Evolutionary conservation across 1,284 basidiomycete species (phyloP).

Genomic region (Microbotryomycetes sp.): DNA sequence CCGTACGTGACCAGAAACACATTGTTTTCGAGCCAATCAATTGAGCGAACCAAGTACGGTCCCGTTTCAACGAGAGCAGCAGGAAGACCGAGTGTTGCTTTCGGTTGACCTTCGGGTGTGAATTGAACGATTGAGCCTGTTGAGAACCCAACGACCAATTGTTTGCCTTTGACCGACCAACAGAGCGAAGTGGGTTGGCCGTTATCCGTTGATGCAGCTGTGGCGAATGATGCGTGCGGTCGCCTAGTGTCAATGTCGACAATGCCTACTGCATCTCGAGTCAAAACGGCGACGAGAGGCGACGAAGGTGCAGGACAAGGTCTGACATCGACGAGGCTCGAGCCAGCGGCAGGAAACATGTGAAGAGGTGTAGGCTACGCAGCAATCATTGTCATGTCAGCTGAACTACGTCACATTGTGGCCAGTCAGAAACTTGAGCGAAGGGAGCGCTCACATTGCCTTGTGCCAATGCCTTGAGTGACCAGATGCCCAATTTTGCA

Average conservation of each 20-base stretch:
- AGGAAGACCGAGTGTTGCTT: slow-evolving; percentile 46
- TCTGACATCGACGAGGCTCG: slow-evolving; percentile 5
- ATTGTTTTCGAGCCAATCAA: slow-evolving; percentile 54
- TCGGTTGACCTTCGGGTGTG: slow-evolving; percentile 49
- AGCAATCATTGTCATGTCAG: too few species aligned
- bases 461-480: slow-evolving; percentile 28
- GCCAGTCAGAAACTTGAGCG: too few species aligned
- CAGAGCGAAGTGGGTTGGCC: slow-evolving; percentile 39
- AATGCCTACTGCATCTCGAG: slow-evolving; percentile 11
- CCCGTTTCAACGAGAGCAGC: slow-evolving; percentile 34
- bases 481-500: slow-evolving; percentile 25
- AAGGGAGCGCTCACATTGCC: slow-evolving; percentile 14
- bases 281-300: slow-evolving; percentile 14
- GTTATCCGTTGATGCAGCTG: slow-evolving; percentile 17
- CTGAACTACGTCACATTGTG: too few species aligned
- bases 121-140: slow-evolving; percentile 48
- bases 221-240: slow-evolving; percentile 4
- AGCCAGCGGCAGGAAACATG: slow-evolving; percentile 9
- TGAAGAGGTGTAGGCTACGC: background rate
- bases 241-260: slow-evolving; percentile 15
- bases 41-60: slow-evolving; percentile 33
- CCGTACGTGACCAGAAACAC: slow-evolving; percentile 50
- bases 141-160: slow-evolving; percentile 48
- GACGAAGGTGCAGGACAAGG: slow-evolving; percentile 13
- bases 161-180: slow-evolving; percentile 54